These are phyloP conservation scores for Globisporangium mamillatum DNA, from an alignment of 352 stramenopile genomes.

Conservation along the genomic window DNA sequence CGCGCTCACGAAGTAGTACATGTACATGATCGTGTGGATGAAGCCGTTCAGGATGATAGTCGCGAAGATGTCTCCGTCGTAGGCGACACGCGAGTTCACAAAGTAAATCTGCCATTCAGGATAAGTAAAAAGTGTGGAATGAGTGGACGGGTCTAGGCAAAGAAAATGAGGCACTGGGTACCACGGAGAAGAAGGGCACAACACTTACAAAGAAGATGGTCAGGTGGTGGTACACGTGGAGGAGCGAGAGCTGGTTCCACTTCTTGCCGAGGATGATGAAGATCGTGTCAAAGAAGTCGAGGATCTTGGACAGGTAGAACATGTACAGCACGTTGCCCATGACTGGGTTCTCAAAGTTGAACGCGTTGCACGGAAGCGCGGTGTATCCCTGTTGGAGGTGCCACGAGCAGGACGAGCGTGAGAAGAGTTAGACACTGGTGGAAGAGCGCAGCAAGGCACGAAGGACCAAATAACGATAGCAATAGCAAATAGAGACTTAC, in stretches of 20 bases:
- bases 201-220: conserved; percentile 91
- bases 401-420: not conserved
- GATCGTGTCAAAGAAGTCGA: conserved; percentile 93
- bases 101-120: conserved; percentile 87
- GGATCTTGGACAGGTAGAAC: conserved; percentile 98
- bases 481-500: conserved; percentile 20
- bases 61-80: conserved; percentile 96
- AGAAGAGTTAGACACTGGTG: not conserved
- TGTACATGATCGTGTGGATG: conserved; percentile 99
- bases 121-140: not conserved
- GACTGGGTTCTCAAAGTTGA: conserved; percentile 85
- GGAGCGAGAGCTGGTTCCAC: conserved; percentile 96
- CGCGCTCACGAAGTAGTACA: conserved; percentile 98
- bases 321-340: conserved; percentile 96
- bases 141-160: too few relatives aligned
- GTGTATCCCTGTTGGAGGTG: conserved; percentile 69
- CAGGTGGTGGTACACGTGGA: conserved; percentile 98
- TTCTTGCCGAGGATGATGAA: conserved; percentile 99
- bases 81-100: conserved; percentile 93
- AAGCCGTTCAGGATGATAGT: conserved; percentile 97
- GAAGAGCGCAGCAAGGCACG: not conserved
- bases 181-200: not conserved
- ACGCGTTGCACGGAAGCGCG: conserved; percentile 91
- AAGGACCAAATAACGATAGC: not conserved
- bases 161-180: not conserved